Percentiles rank a stretch among this genome's conserved stretches.
Conservation (phyloP, 192 early-diverging fungal genomes). For the Rhizophagus sp. region DNA sequence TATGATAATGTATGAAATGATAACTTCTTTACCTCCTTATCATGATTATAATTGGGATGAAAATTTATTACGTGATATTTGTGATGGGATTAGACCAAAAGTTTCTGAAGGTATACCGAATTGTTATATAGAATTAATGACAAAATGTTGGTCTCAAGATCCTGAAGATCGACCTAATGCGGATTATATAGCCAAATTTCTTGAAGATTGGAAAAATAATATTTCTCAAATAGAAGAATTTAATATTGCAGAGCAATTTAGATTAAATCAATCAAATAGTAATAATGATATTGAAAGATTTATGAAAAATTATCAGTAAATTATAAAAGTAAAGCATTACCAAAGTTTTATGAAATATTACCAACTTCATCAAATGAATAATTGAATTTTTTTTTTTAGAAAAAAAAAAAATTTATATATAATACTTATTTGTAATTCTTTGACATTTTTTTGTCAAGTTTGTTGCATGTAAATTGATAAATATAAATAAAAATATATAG, state of each 20-base stretch:
- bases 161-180: background rate
- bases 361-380: too few species aligned
- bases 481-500: too few species aligned
- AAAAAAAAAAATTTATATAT: too few species aligned
- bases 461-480: too few species aligned
- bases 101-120: background rate
- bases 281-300: too few species aligned
- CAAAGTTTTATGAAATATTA: too few species aligned
- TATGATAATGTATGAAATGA: background rate
- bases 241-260: background rate
- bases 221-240: background rate
- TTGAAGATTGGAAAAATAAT: background rate
- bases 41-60: background rate
- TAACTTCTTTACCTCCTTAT: background rate
- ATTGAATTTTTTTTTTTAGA: too few species aligned
- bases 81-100: background rate
- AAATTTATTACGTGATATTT: background rate
- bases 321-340: too few species aligned
- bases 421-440: too few species aligned
- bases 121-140: background rate
- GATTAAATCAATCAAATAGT: background rate
- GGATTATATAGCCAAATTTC: background rate
- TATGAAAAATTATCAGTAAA: too few species aligned
- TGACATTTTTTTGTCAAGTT: too few species aligned
- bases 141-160: background rate